Evolutionary conservation across 768 basidiomycete genomes (phyloP), one percentile per base, ranked within the genome.

Genomic region (Amanita molliuscula): DNA sequence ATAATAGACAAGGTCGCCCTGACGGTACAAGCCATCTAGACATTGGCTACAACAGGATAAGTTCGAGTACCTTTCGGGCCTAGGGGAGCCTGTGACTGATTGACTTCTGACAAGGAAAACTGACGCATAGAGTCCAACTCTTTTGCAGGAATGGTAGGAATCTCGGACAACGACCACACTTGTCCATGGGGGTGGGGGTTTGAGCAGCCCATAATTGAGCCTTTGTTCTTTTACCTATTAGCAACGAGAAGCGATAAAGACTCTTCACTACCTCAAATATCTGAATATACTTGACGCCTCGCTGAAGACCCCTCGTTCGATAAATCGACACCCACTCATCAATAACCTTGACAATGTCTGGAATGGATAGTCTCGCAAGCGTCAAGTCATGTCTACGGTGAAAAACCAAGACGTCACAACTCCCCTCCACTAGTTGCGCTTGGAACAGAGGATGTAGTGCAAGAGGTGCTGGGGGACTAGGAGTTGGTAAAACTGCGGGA

Each of bases 111-210:
- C 31, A 62, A 52, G 16, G 74, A 64, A 61, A 86, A 85, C 13
- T 63, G 59, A 45, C 67, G 67, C 35, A 91, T 62, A 33, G 77
- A 78, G 2, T 58, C 58, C 5, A 92, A 67, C 59, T 91, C 90
- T 47, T 71, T 79, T 2, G 81, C 71, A 1, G 88, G 82, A 21
- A 86, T 63, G 1, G 79, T 76, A 0, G 90, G 91, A 6, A 92
- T 67, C 13, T 71, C 71, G 3, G 84, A 87, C 3, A 84, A 65
- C 3, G 88, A 85, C 88, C 90, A 91, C 13, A 83, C 79, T 64
- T 96, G 93, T 18, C 91, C 89, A 62, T 95, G 93, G 0, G 93
- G 91, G 62, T 95, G 93, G 21, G 91, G 89, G 60, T 94, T 95
- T 6, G 87, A 90, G 61, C 90, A 94, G 9, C 93, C 93, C 93